A percentile compares a stretch with the other conserved stretches of the same genome.
These are phyloP conservation scores for Fusarium papillatum DNA, from an alignment of 2,329 filamentous ascomycete genomes.

Conservation along the genomic window DNA sequence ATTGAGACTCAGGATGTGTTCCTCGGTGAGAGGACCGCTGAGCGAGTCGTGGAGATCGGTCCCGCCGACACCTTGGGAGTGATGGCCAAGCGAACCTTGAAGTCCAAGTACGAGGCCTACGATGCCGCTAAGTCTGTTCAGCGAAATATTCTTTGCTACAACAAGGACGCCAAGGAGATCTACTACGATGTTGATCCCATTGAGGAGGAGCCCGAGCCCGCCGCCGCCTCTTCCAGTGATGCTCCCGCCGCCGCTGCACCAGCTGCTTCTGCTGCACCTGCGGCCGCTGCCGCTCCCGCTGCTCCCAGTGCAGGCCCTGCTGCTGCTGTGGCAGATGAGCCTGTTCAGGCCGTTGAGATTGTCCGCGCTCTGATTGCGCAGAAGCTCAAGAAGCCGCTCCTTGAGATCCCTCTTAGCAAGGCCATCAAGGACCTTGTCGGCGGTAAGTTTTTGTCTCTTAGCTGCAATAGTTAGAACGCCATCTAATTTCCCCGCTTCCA, in stretches of 20 bases:
- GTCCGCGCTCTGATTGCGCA: conserved; percentile 92
- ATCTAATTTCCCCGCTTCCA: conserved; percentile 52
- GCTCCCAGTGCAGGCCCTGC: conserved; percentile 86
- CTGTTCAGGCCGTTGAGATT: conserved; percentile 91
- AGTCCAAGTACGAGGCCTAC: conserved; percentile 98
- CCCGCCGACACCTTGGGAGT: conserved; percentile 96
- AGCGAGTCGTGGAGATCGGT: conserved; percentile 97
- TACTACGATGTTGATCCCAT: conserved; percentile 99
- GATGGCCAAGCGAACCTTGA: conserved; percentile 96
- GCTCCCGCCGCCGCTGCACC: conserved; percentile 65
- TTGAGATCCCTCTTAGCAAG: conserved; percentile 93
- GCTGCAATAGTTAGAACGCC: not conserved
- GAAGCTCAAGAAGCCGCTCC: conserved; percentile 94
- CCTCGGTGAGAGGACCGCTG: conserved; percentile 93
- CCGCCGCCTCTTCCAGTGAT: conserved; percentile 61
- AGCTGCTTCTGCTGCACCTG: conserved; percentile 66
- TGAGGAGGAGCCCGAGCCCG: conserved; percentile 85
- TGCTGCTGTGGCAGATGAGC: conserved; percentile 86
- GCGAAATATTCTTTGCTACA: conserved; percentile 98
- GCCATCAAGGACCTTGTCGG: conserved; percentile 99
- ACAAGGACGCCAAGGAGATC: conserved; percentile 99
- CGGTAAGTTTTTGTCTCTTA: conserved; percentile 70
- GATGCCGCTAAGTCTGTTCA: conserved; percentile 97
- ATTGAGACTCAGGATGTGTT: conserved; percentile 99
- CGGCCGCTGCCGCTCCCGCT: conserved; percentile 69